phyloP scores from a whole-genome alignment of 2,329 filamentous ascomycete genomes.

The Neopestalotiopsis sp. region DNA sequence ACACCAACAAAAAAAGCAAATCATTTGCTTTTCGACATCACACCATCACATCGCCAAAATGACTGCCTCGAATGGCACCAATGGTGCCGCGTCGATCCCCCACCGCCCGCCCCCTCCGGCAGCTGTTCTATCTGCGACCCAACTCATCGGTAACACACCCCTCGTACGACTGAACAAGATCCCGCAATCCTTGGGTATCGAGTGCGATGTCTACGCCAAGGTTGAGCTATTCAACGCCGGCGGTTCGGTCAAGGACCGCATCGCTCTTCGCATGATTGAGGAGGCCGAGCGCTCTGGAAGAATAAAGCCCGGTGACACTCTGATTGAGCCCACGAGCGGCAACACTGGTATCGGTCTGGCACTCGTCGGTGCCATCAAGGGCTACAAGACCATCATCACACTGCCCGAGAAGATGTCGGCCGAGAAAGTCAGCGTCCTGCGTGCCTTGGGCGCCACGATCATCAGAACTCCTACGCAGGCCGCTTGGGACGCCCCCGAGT shows the following conservation, averaged over 20 bases:
- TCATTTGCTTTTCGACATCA: background rate
- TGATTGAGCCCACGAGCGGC: slow-evolving; percentile 97
- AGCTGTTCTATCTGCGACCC: slow-evolving; percentile 67
- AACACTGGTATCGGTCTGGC: slow-evolving; percentile 98
- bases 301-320: slow-evolving; percentile 94
- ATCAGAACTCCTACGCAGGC: slow-evolving; percentile 97
- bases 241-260: slow-evolving; percentile 92
- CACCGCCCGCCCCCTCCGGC: slow-evolving; percentile 33
- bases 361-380: slow-evolving; percentile 92
- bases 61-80: slow-evolving; percentile 25
- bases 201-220: slow-evolving; percentile 89
- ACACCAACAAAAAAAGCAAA: background rate
- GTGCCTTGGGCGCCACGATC: slow-evolving; percentile 93
- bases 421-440: slow-evolving; percentile 94
- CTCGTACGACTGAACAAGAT: slow-evolving; percentile 93
- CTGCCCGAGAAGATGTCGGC: slow-evolving; percentile 99
- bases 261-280: slow-evolving; percentile 96
- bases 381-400: slow-evolving; percentile 98
- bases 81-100: slow-evolving; percentile 28
- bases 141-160: slow-evolving; percentile 96
- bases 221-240: slow-evolving; percentile 93
- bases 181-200: slow-evolving; percentile 86
- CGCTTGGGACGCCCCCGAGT: slow-evolving; percentile 92
- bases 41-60: slow-evolving; percentile 16
- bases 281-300: slow-evolving; percentile 88